Percentiles rank a stretch among this genome's conserved stretches.
These are phyloP conservation scores for Xylaria cubensis DNA, from an alignment of 495 filamentous ascomycete genomes.

Conservation along the genomic window DNA sequence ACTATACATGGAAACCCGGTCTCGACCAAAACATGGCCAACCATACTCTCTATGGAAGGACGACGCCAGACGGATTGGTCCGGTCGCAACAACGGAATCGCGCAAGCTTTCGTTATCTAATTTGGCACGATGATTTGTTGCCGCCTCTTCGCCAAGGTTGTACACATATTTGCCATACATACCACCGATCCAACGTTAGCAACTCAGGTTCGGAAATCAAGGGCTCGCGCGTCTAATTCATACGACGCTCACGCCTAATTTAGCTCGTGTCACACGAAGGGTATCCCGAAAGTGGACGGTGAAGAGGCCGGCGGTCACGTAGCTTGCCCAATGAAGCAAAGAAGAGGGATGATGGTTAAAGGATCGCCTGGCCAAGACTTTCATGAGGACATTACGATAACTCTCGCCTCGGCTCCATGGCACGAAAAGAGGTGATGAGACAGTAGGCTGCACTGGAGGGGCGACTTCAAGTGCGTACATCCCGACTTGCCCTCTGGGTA, in stretches of 20 bases:
- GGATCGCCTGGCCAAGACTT: not conserved
- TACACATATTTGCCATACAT: not conserved
- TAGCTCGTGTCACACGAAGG: not conserved
- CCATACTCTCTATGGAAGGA: slow-evolving; percentile 28
- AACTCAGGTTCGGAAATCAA: not conserved
- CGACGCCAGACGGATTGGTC: not conserved
- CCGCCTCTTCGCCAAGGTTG: not conserved
- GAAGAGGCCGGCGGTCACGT: not conserved
- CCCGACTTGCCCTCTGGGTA: not conserved
- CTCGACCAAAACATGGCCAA: not conserved
- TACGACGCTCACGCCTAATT: not conserved
- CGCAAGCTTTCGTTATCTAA: slow-evolving; percentile 3
- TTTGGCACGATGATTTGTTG: not conserved
- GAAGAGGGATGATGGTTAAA: not conserved
- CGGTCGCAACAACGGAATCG: slow-evolving; percentile 7
- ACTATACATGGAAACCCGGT: slow-evolving; percentile 13
- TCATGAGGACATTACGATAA: not conserved
- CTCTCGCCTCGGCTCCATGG: not conserved
- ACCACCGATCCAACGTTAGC: not conserved
- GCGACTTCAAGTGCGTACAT: not conserved
- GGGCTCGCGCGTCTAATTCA: not conserved
- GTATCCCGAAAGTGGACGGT: not conserved
- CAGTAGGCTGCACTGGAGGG: not conserved
- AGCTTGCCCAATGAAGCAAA: slow-evolving; percentile 19
- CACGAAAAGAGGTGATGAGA: not conserved